Base-by-base conservation (phyloP, 106 monocot species). In the Acanthochlamys bracteata region DNA sequence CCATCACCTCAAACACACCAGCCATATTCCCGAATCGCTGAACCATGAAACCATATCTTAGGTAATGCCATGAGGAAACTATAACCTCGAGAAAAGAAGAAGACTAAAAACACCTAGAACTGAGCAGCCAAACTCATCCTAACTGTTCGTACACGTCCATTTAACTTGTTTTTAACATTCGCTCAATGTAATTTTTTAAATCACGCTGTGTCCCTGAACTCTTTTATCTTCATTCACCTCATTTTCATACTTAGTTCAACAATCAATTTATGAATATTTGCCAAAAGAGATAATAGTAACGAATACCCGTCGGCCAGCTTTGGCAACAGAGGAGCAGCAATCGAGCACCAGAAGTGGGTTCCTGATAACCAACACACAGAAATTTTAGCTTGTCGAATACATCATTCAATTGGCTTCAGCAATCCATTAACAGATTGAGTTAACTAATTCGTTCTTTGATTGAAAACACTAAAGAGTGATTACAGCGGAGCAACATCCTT, bases 11-110 rank as follows among this genome's bases (percentile, higher is more conserved):
- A 49, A 98, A 98, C 60, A 85, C 80, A 20, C 85, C 90, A 8
- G 96, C 82, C 82, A 88, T 83, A 61, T 91, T 98, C 24, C 82
- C 83, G 52, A 98, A 88, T 39, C 88, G 57, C 96, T 98, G 69
- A 60, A 70, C 7, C 20, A 69, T 57, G 65, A 39, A 55, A 69
- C 56, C 10, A 33, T 54, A 27, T 7, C 14, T 51, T 49, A 57
- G 15, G 21, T 63, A 52, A 66, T 15, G 41, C 4, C 69, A 55
- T 41, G 62, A 68, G 20, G 41, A 11, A 49, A 24, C 14, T 42
- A 20, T 20, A 41, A 16, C 45, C 42, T 55, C 13, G 17, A 58
- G 16, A 55, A 58, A 24, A 33, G 12, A 26, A 41, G 14, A 55
- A 53, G 17, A 40, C 65, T 24, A 46, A 23, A 11, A 20, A 11